Base-by-base conservation (phyloP, 768 basidiomycete species). In the Collybiopsis confluens region DNA sequence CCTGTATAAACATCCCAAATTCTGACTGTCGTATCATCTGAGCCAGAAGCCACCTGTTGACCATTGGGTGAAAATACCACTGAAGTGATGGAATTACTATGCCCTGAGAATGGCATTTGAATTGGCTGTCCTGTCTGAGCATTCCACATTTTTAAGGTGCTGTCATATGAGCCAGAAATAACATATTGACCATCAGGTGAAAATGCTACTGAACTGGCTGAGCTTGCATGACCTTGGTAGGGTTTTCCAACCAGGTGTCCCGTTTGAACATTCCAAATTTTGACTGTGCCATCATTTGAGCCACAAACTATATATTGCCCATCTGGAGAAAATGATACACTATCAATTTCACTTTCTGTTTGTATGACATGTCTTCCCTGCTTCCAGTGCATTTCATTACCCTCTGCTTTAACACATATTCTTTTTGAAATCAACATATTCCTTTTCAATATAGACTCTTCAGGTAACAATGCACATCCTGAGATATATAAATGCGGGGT, bases 281-380 rank as follows among this genome's bases (percentile, higher is more conserved):
- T 70, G 21, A 81, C 65, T 13, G 75, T 78, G 58, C 76, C 73
- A 68, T 81, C 79, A 62, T 76, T 72, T 6, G 75, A 76, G 0
- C 76, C 78, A 4, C 77, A 78, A 5, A 79, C 65, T 28, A 82
- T 70, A 59, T 67, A 72, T 58, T 75, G 75, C 11, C 80, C 79
- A 36, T 71, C 69, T 0, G 79, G 79, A 54, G 80, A 79, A 82
- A 40, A 75, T 71, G n/a, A 81, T 65, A 6, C 74, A 6, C 5
- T 33, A 33, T 33, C 13, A 33, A 5, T 33, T 33, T 5, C 30
- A 33, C 5, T 33, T 5, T 13, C 30, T 33, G 5, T 33, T 33
- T 13, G 6, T 13, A 33, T 13, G 5, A 5, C 5, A 33, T 33
- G 5, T 56, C 56, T 68, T 56, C 67, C 68, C 70, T 3, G 68